phyloP scores from a whole-genome alignment of 2,329 filamentous ascomycete species.

The Basipetospora sp. region DNA sequence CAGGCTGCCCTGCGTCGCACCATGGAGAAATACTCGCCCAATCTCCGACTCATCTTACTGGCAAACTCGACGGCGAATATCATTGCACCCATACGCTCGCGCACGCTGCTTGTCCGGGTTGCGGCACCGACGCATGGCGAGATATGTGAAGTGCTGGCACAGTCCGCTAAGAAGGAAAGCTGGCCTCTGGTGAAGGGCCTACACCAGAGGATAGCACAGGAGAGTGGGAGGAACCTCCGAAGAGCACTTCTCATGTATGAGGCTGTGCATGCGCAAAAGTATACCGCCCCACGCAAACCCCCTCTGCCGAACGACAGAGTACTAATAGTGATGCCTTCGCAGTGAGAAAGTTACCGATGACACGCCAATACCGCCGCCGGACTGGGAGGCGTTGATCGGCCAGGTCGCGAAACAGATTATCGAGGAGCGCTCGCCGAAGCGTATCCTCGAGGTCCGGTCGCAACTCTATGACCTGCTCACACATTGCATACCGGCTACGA shows the following conservation, averaged over 20 bases:
- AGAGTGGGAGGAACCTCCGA: slow-evolving; percentile 81
- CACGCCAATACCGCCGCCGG: slow-evolving; percentile 82
- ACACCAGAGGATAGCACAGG: slow-evolving; percentile 72
- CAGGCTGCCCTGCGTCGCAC: slow-evolving; percentile 87
- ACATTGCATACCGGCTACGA: slow-evolving; percentile 91
- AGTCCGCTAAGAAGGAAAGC: slow-evolving; percentile 60
- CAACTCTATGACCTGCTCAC: slow-evolving; percentile 96
- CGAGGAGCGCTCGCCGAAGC: slow-evolving; percentile 76
- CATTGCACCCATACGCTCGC: slow-evolving; percentile 89
- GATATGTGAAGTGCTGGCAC: slow-evolving; percentile 63
- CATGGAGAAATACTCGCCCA: slow-evolving; percentile 99
- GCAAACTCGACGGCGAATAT: slow-evolving; percentile 97
- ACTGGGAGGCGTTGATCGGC: slow-evolving; percentile 86
- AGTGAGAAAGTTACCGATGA: slow-evolving; percentile 82
- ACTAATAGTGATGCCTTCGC: too few relatives aligned
- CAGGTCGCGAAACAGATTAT: slow-evolving; percentile 89
- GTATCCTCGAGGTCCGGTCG: slow-evolving; percentile 73
- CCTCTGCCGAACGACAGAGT: too few relatives aligned
- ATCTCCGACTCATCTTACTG: slow-evolving; percentile 76
- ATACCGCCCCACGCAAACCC: slow-evolving; percentile 11
- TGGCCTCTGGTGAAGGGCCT: slow-evolving; percentile 65
- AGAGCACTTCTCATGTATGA: slow-evolving; percentile 92
- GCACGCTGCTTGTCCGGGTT: slow-evolving; percentile 82
- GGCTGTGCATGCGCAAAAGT: slow-evolving; percentile 95
- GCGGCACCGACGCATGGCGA: slow-evolving; percentile 75